Evolutionary conservation across 495 filamentous ascomycete species (phyloP), one percentile per base, ranked within the genome.

Genomic region (Penicillium diatomitis): DNA sequence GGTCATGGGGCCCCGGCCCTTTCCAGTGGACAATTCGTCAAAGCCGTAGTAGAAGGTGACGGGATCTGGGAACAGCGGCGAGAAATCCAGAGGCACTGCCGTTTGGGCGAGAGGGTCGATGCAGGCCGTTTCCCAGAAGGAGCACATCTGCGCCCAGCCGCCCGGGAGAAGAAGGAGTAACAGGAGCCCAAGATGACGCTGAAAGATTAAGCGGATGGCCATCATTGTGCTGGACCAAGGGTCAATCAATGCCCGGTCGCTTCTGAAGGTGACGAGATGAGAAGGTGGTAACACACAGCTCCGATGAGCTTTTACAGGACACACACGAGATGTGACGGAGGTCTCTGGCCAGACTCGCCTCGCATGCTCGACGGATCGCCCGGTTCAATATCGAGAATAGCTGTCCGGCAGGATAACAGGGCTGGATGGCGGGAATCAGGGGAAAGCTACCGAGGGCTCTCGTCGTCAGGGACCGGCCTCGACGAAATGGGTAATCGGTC

Each of bases 61-160:
- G 1, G 64, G 55, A 30, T 65, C 62, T 37, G 62, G 44, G 44
- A 71, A 71, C 12, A 74, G 63, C 34, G 68, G 66, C n/a, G 62
- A 49, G 48, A 72, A 68, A 8, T 50, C 50, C 38, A 74, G 61
- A 20, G 60, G 54, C 4, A 70, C 56, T 30, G 69, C 67, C 5
- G 65, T 65, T 44, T 74, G 71, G 43, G 71, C 71, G 29, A 72
- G 56, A 3, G 69, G 62, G 42, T 74, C 71, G 50, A 74, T 63
- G 48, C 71, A 74, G 4, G 53, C 63, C 3, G 39, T 58, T 47
- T 67, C 62, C 63, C 65, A 67, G 48, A 74, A 74, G 1, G 60
- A 62, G 46, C 71, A 74, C 39, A 68, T 57, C 41, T 69, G 62
- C 41, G 67, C 66, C 8, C 54, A 46, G 30, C 46, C 49, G 32